phyloP scores from a whole-genome alignment of 257 asterid genomes.

The Ilex aquifolium region DNA sequence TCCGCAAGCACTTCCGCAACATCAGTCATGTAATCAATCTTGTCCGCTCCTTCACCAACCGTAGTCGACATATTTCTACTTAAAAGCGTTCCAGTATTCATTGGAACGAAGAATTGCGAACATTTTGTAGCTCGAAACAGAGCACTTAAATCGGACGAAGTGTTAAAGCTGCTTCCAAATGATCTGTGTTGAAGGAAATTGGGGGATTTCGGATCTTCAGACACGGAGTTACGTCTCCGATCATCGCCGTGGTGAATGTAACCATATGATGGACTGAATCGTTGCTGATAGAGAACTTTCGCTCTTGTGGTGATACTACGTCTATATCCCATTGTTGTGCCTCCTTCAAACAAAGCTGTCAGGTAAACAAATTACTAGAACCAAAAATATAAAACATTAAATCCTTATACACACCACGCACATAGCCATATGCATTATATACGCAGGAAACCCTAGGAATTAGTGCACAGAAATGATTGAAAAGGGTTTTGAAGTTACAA shows the following conservation, averaged over 20 bases:
- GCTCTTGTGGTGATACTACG: conserved; percentile 61
- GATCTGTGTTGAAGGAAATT: conserved; percentile 25
- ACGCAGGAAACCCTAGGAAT: too few relatives aligned
- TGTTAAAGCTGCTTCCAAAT: conserved; percentile 18
- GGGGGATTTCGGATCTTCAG: conserved; percentile 19
- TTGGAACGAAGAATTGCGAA: conserved; percentile 20
- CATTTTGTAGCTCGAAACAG: conserved; percentile 32
- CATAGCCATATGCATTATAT: too few relatives aligned
- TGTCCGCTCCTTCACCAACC: conserved; percentile 49
- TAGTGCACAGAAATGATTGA: too few relatives aligned
- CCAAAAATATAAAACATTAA: too few relatives aligned
- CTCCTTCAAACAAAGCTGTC: too few relatives aligned
- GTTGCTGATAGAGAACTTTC: conserved; percentile 60
- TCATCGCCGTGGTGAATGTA: conserved; percentile 39
- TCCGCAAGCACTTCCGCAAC: conserved; percentile 55
- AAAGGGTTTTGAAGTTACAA: too few relatives aligned
- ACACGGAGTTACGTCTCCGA: conserved; percentile 14
- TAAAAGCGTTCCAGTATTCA: conserved; percentile 20
- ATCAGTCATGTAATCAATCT: conserved; percentile 48
- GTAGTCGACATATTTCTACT: conserved; percentile 62
- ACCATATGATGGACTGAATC: conserved; percentile 45
- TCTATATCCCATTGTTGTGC: conserved; percentile 54
- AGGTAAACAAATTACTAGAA: too few relatives aligned
- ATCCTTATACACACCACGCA: too few relatives aligned
- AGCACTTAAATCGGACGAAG: conserved; percentile 18